Conservation (phyloP, 2,329 filamentous ascomycete species). For the Scedosporium boydii region DNA sequence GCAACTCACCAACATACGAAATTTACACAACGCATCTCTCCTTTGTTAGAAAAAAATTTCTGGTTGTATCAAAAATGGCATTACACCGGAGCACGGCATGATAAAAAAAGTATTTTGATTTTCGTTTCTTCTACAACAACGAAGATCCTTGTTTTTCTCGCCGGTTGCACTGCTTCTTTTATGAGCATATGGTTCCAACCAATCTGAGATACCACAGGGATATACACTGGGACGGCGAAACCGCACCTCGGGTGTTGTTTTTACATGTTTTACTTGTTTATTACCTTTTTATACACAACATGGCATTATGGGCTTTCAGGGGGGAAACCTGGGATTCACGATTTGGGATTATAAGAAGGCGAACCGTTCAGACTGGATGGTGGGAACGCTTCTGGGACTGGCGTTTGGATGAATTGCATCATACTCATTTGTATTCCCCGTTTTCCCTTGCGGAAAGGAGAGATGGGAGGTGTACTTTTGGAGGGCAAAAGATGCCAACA, state of each 20-base stretch:
- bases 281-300: not conserved
- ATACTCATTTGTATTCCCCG: not conserved
- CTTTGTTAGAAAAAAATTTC: slow-evolving; percentile 13
- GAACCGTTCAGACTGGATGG: not conserved
- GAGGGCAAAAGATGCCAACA: not conserved
- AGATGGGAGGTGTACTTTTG: not conserved
- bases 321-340: not conserved
- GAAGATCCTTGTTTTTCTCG: not conserved
- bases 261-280: not conserved
- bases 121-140: not conserved
- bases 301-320: not conserved
- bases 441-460: no score
- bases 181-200: not conserved
- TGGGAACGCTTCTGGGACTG: not conserved
- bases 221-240: not conserved
- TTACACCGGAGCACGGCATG: slow-evolving; percentile 40
- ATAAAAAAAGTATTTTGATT: slow-evolving; percentile 25
- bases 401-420: not conserved
- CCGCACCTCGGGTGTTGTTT: not conserved
- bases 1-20: slow-evolving; percentile 1
- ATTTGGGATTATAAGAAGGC: not conserved
- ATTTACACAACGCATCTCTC: slow-evolving; percentile 6
- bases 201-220: not conserved
- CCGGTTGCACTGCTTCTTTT: not conserved
- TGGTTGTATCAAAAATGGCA: slow-evolving; percentile 36